Evolutionary conservation across 441 rosid species (phyloP).

Genomic region (Lepidium campestre): DNA sequence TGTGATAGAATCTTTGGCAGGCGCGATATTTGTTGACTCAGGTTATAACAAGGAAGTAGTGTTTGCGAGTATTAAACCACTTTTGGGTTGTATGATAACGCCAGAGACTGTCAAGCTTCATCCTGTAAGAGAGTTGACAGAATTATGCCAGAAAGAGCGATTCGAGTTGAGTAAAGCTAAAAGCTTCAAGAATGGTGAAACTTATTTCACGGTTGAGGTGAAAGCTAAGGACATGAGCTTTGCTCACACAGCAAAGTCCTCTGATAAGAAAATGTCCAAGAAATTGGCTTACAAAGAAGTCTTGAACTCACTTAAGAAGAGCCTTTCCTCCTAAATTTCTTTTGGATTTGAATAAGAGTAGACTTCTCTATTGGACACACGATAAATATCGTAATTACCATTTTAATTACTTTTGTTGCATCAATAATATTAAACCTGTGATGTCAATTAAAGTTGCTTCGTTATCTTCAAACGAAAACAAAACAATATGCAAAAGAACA

Average conservation of each 20-base stretch:
- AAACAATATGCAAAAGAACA: not conserved
- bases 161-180: conserved; percentile 25
- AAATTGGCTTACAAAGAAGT: conserved; percentile 55
- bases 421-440: too few species aligned
- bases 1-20: conserved; percentile 79
- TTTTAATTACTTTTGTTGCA: not conserved
- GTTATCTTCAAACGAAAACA: not conserved
- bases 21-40: conserved; percentile 82
- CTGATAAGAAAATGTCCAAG: conserved; percentile 47
- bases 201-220: conserved; percentile 43
- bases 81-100: conserved; percentile 69
- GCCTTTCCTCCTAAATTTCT: not conserved
- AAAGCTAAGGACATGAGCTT: conserved; percentile 38
- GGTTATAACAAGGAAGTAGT: conserved; percentile 57
- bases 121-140: conserved; percentile 58
- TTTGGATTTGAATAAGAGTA: not conserved
- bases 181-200: conserved; percentile 16
- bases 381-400: not conserved
- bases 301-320: conserved; percentile 41
- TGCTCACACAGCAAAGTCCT: conserved; percentile 34
- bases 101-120: conserved; percentile 56
- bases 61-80: conserved; percentile 55
- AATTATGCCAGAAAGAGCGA: conserved; percentile 45
- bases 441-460: too few species aligned
- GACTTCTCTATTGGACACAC: not conserved